Conservation (phyloP, 495 filamentous ascomycete genomes). For the Aspergillus saccharolyticus region DNA sequence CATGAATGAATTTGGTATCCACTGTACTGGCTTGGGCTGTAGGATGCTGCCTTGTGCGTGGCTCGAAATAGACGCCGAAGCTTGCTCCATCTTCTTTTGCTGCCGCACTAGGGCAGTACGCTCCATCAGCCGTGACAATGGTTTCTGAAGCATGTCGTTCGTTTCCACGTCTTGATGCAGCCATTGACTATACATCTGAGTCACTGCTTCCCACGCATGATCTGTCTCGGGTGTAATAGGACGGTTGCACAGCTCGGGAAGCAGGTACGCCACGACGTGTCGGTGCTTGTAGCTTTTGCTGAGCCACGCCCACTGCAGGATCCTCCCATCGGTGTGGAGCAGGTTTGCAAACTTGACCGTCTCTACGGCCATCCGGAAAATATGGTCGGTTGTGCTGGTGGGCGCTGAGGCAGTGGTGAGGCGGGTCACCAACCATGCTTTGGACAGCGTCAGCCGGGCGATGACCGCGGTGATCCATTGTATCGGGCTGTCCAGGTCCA, state of each 20-base stretch:
- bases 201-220: slow-evolving; percentile 66
- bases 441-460: slow-evolving; percentile 59
- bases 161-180: slow-evolving; percentile 39
- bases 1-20: not conserved
- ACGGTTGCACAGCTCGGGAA: slow-evolving; percentile 65
- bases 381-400: slow-evolving; percentile 52
- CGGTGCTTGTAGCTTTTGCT: slow-evolving; percentile 74
- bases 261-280: slow-evolving; percentile 63
- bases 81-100: not conserved
- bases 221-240: slow-evolving; percentile 57
- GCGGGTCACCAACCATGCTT: slow-evolving; percentile 53
- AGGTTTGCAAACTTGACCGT: slow-evolving; percentile 57
- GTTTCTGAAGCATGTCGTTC: slow-evolving; percentile 58
- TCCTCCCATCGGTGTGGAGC: slow-evolving; percentile 55
- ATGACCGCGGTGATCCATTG: slow-evolving; percentile 67
- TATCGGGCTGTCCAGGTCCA: slow-evolving; percentile 53
- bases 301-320: slow-evolving; percentile 68
- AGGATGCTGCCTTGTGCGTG: not conserved
- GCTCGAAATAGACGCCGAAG: not conserved
- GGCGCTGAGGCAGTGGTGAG: slow-evolving; percentile 38
- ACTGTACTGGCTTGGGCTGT: not conserved
- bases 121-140: slow-evolving; percentile 46
- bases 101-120: slow-evolving; percentile 4
- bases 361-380: slow-evolving; percentile 55
- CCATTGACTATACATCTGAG: slow-evolving; percentile 47